Evolutionary conservation across 2,329 filamentous ascomycete species (phyloP).

Genomic region (Stagonosporopsis rhizophila): DNA sequence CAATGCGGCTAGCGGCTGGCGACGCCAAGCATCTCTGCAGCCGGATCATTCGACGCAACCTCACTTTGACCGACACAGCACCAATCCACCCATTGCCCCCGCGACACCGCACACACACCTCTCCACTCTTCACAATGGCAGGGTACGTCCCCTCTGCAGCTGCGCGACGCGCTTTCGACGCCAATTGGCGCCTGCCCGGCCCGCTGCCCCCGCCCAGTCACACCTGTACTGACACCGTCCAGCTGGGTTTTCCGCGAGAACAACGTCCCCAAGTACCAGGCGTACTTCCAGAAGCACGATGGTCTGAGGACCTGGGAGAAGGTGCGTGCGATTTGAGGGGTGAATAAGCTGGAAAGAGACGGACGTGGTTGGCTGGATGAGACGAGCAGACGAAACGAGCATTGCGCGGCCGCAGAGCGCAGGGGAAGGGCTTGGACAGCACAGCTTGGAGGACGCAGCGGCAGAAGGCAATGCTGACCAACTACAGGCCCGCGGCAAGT

Average conservation of each 20-base stretch:
- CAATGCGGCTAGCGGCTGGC: slow-evolving; percentile 28
- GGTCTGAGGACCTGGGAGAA: slow-evolving; percentile 78
- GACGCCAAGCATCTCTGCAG: slow-evolving; percentile 19
- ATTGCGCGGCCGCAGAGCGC: not conserved
- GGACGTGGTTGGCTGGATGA: slow-evolving; percentile 9
- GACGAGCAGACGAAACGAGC: not conserved
- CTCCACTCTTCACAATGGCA: slow-evolving; percentile 52
- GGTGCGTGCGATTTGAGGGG: slow-evolving; percentile 60
- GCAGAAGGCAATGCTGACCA: slow-evolving; percentile 22
- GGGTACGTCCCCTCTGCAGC: slow-evolving; percentile 48
- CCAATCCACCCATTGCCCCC: slow-evolving; percentile 45
- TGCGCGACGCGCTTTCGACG: slow-evolving; percentile 2
- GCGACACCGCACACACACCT: slow-evolving; percentile 34
- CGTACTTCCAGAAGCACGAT: slow-evolving; percentile 76
- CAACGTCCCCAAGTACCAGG: slow-evolving; percentile 77
- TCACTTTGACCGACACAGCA: slow-evolving; percentile 35
- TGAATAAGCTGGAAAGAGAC: slow-evolving; percentile 19
- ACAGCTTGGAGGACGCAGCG: not conserved
- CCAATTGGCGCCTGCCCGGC: slow-evolving; percentile 17
- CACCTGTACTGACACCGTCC: slow-evolving; percentile 39
- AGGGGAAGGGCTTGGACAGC: not conserved
- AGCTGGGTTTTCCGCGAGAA: slow-evolving; percentile 72
- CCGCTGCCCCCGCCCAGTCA: slow-evolving; percentile 18
- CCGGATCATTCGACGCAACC: slow-evolving; percentile 41
- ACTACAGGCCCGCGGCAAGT: slow-evolving; percentile 66